A percentile compares a stretch with the other conserved stretches of the same genome.
phyloP scores from a whole-genome alignment of 768 basidiomycete species.

The Auricularia auricula-judae region DNA sequence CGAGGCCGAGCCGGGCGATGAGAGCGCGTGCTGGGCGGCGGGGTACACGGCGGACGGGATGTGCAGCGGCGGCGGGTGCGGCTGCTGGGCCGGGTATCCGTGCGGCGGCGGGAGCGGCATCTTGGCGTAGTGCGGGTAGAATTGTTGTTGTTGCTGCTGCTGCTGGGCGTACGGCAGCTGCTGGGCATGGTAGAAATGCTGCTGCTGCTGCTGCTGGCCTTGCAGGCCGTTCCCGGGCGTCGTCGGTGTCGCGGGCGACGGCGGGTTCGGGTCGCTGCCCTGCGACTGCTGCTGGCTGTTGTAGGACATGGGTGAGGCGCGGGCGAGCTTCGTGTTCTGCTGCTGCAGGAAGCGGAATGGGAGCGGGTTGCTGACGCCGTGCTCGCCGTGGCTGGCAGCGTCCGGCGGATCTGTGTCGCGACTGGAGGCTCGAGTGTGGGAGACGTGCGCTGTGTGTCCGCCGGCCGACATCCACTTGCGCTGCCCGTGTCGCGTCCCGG shows the following conservation, averaged over 20 bases:
- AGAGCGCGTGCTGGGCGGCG: not conserved
- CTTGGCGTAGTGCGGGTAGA: not conserved
- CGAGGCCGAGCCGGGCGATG: constrained; percentile 2
- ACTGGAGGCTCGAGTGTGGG: not conserved
- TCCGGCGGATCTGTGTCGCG: not conserved
- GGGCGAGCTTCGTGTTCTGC: not conserved
- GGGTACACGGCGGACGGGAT: constrained; percentile 5
- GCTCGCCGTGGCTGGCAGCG: not conserved
- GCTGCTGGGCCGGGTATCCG: not conserved
- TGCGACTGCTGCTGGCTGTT: not conserved
- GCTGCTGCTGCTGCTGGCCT: not conserved
- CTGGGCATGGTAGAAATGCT: not conserved
- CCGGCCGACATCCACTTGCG: no score
- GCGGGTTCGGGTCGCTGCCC: not conserved
- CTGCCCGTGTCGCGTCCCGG: no score
- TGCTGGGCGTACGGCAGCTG: not conserved
- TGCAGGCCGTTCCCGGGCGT: not conserved
- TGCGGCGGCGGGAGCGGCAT: not conserved
- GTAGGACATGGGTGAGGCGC: not conserved
- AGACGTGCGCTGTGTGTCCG: not conserved
- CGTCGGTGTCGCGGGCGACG: not conserved
- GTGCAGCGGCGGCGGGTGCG: not conserved
- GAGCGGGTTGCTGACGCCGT: not conserved
- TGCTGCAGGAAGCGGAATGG: not conserved
- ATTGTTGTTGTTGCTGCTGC: not conserved